phyloP scores from a whole-genome alignment of 192 early-diverging fungal genomes.

The Diversispora eburnea region DNA sequence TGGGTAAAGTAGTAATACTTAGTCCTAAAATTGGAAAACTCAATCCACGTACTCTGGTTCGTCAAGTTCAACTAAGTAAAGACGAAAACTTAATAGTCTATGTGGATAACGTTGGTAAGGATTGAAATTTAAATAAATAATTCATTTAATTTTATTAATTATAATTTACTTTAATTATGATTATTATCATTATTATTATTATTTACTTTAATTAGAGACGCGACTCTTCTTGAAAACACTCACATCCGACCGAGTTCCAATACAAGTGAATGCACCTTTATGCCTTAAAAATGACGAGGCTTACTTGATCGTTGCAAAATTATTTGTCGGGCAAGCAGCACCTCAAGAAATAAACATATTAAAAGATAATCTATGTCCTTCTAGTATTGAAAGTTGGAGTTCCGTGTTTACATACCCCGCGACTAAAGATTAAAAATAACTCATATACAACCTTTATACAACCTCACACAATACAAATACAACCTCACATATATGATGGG shows the following conservation, averaged over 20 bases:
- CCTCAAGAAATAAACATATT: slow-evolving; percentile 14
- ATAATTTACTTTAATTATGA: background rate
- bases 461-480: background rate
- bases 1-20: slow-evolving; percentile 29
- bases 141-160: background rate
- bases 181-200: background rate
- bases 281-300: slow-evolving; percentile 25
- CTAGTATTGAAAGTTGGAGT: slow-evolving; percentile 29
- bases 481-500: background rate
- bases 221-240: slow-evolving; percentile 20
- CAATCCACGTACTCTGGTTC: slow-evolving; percentile 13
- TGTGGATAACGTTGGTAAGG: slow-evolving; percentile 31
- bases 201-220: slow-evolving; percentile 10
- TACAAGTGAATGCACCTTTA: slow-evolving; percentile 29
- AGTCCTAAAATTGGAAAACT: slow-evolving; percentile 21
- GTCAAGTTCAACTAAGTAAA: slow-evolving; percentile 3
- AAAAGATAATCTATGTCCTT: slow-evolving; percentile 15
- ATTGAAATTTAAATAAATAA: background rate
- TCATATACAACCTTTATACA: background rate
- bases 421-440: background rate
- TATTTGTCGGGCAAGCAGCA: slow-evolving; percentile 8
- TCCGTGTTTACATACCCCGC: slow-evolving; percentile 3
- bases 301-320: slow-evolving; percentile 22
- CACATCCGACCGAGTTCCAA: slow-evolving; percentile 20
- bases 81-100: slow-evolving; percentile 23